Percentiles rank a stretch among this genome's conserved stretches.
phyloP scores from a whole-genome alignment of 805 yeast species.

The Saturnispora bothae region DNA sequence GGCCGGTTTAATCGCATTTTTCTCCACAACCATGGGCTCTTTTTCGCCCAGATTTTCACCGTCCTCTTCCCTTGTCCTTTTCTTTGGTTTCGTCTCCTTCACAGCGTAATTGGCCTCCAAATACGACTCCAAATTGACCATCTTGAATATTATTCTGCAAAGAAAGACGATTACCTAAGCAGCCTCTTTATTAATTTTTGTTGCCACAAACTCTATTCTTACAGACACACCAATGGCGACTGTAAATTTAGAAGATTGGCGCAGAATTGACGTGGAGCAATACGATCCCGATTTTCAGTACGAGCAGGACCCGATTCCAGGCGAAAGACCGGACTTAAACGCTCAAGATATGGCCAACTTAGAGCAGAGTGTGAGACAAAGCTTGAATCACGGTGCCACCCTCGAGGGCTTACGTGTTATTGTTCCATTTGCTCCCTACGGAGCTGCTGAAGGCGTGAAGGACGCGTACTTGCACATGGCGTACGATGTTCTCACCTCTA shows the following conservation, averaged over 20 bases:
- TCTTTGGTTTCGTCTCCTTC: background rate
- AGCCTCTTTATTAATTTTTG: background rate
- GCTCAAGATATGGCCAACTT: constrained; percentile 44
- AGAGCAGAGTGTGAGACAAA: constrained; percentile 47
- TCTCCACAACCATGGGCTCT: background rate
- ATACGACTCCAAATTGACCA: constrained; percentile 5
- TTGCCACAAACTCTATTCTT: background rate
- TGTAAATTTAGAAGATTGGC: constrained; percentile 67
- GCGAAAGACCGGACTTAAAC: constrained; percentile 32
- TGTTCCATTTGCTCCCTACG: constrained; percentile 73
- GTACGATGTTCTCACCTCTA: constrained; percentile 59
- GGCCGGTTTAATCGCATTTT: background rate
- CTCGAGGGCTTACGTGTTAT: constrained; percentile 53
- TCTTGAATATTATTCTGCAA: background rate
- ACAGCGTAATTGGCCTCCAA: constrained; percentile 6
- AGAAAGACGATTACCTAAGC: too few relatives aligned
- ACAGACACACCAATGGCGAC: background rate
- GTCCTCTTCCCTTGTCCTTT: background rate
- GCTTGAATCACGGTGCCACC: constrained; percentile 63
- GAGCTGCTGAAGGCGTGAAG: constrained; percentile 53
- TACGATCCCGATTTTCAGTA: constrained; percentile 67
- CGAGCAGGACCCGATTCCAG: constrained; percentile 25
- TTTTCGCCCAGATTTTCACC: background rate
- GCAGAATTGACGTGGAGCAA: constrained; percentile 90
- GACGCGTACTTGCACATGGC: constrained; percentile 43